A percentile compares a stretch with the other conserved stretches of the same genome.
Evolutionary conservation across 129 eudicot genomes (phyloP).

Genomic region (Erigeron canadensis): DNA sequence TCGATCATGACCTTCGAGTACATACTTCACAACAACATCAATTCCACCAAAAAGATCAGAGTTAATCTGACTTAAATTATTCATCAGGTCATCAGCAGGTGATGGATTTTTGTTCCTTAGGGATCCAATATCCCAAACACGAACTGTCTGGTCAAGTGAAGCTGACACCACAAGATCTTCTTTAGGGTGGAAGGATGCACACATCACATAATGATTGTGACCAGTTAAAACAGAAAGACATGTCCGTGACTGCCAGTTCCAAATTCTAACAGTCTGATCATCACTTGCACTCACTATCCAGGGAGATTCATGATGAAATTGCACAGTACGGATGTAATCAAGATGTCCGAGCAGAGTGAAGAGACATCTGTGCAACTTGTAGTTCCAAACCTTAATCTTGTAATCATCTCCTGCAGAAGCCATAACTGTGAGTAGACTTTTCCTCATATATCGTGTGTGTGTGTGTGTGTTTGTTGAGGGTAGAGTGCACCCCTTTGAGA

Average conservation of each 20-base stretch:
- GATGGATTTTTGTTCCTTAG: constrained; percentile 40
- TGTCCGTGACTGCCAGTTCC: constrained; percentile 59
- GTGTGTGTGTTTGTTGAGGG: not conserved
- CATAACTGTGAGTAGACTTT: not conserved
- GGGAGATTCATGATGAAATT: constrained; percentile 52
- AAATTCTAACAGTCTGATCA: constrained; percentile 53
- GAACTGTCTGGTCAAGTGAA: constrained; percentile 54
- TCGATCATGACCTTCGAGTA: constrained; percentile 56
- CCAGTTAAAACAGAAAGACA: constrained; percentile 55
- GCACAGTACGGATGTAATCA: constrained; percentile 59
- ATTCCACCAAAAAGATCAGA: constrained; percentile 56
- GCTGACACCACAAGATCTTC: constrained; percentile 59
- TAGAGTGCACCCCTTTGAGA: too few species aligned
- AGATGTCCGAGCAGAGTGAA: constrained; percentile 58
- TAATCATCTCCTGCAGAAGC: constrained; percentile 52
- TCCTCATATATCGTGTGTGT: not conserved
- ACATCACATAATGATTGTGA: constrained; percentile 58
- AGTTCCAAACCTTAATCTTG: constrained; percentile 62
- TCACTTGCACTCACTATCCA: constrained; percentile 64
- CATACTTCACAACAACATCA: constrained; percentile 60
- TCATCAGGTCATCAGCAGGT: constrained; percentile 45
- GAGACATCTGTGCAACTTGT: constrained; percentile 53
- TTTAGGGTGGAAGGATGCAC: constrained; percentile 52
- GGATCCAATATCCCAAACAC: constrained; percentile 59
- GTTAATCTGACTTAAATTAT: constrained; percentile 41